These are phyloP conservation scores for Daldinia eschscholtzii DNA, from an alignment of 2,329 filamentous ascomycete species.

Conservation along the genomic window DNA sequence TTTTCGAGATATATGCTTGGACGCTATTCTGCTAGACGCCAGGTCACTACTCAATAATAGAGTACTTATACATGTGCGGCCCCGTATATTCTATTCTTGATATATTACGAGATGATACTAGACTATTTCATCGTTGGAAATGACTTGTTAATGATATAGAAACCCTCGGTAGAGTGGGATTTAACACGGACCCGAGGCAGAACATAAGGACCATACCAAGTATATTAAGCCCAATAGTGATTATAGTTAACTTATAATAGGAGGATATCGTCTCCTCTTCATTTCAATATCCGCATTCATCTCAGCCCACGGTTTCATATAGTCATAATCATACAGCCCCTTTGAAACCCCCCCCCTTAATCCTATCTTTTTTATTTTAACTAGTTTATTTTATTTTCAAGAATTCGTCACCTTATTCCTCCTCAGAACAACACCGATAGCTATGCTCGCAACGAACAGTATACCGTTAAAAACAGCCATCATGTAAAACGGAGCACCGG, in stretches of 20 bases:
- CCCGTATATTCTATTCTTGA: neutral
- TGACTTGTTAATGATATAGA: neutral
- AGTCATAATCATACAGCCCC: neutral
- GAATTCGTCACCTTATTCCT: neutral
- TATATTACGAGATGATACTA: neutral
- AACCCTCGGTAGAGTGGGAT: neutral
- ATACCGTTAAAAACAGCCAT: constrained; percentile 89
- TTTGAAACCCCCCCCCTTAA: constrained; percentile 4
- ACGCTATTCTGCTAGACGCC: neutral
- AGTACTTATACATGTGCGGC: neutral
- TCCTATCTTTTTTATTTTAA: neutral
- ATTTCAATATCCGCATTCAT: neutral
- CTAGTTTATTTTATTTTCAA: neutral
- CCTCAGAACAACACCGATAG: constrained; percentile 58
- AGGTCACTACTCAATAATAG: neutral
- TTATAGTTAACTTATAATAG: neutral
- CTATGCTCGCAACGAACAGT: constrained; percentile 70
- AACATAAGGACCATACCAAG: neutral
- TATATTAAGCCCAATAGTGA: neutral
- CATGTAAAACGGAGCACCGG: constrained; percentile 90
- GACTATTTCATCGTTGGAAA: neutral
- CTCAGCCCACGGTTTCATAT: neutral
- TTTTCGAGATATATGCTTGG: neutral
- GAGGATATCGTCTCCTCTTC: neutral
- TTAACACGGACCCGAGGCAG: neutral